Evolutionary conservation across 2,329 filamentous ascomycete species (phyloP).

Genomic region (Fusarium sulawesiense): DNA sequence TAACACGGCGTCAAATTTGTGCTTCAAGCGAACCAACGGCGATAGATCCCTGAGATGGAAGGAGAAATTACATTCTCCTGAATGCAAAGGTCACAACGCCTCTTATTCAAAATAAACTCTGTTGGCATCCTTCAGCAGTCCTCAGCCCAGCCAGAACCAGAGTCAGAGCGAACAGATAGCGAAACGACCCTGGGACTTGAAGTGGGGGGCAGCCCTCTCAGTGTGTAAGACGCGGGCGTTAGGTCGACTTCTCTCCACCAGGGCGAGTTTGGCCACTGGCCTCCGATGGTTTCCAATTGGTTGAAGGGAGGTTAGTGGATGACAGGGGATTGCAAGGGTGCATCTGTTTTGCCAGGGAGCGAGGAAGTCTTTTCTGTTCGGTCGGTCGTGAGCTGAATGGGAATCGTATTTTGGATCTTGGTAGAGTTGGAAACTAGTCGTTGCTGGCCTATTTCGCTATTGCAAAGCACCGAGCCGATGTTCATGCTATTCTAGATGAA

Average conservation of each 20-base stretch:
- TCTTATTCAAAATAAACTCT: conserved; percentile 30
- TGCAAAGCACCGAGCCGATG: conserved; percentile 7
- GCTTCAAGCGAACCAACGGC: conserved; percentile 10
- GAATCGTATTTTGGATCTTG: conserved; percentile 9
- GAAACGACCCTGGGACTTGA: conserved; percentile 21
- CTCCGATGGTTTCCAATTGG: conserved; percentile 30
- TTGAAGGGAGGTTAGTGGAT: conserved; percentile 12
- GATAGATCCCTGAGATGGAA: conserved; percentile 1
- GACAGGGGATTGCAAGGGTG: conserved; percentile 25
- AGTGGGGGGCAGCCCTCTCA: conserved; percentile 41
- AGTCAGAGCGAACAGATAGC: conserved; percentile 1
- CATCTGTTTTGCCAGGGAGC: conserved; percentile 28
- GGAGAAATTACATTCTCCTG: conserved; percentile 10
- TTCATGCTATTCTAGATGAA: conserved; percentile 41
- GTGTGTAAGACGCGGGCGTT: conserved; percentile 39
- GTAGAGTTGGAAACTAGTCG: neutral
- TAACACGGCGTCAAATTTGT: conserved; percentile 13
- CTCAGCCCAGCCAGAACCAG: neutral
- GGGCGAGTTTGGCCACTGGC: conserved; percentile 32
- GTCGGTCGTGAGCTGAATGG: conserved; percentile 19
- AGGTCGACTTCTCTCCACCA: conserved; percentile 29
- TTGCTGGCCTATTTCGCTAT: conserved; percentile 15
- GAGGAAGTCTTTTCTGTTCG: neutral
- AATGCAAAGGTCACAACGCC: conserved; percentile 7
- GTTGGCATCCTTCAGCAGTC: conserved; percentile 21